Conservation (phyloP, 352 stramenopile genomes). For the Elongisporangium senticosum region DNA sequence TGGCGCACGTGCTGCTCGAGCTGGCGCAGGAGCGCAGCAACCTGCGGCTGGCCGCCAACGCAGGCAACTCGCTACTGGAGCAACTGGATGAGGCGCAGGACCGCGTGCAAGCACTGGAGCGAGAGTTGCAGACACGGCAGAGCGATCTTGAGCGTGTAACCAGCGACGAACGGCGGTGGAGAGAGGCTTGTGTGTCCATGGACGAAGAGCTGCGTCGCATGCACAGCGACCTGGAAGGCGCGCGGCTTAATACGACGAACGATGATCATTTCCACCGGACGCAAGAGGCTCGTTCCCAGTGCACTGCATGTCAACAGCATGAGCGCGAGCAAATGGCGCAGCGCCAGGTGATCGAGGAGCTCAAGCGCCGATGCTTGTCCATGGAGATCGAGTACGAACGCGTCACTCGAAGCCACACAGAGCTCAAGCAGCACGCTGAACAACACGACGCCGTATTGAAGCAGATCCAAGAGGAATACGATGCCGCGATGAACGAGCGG, state of each 20-base stretch:
- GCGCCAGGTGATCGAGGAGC: constrained; percentile 14
- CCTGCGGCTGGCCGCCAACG: constrained; percentile 37
- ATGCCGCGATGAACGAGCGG: neutral
- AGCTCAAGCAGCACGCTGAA: neutral
- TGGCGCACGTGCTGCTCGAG: constrained; percentile 35
- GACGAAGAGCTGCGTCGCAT: neutral
- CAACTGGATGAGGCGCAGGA: constrained; percentile 24
- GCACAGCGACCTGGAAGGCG: neutral
- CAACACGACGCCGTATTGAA: neutral
- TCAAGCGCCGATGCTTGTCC: constrained; percentile 41
- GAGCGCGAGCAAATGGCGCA: constrained; percentile 1
- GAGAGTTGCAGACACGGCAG: constrained; percentile 12
- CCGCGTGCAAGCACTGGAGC: constrained; percentile 23
- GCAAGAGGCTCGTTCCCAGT: constrained; percentile 6
- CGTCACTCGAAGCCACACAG: neutral
- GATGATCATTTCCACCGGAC: neutral
- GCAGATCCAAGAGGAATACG: neutral
- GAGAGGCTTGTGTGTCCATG: neutral
- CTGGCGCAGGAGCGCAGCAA: constrained; percentile 38
- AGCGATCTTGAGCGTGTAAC: neutral
- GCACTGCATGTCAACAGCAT: constrained; percentile 9
- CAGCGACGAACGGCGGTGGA: neutral
- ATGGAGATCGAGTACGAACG: constrained; percentile 21
- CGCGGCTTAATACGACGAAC: neutral
- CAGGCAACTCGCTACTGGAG: constrained; percentile 42